Conservation (phyloP, 441 rosid genomes). For the California macrophylla region DNA sequence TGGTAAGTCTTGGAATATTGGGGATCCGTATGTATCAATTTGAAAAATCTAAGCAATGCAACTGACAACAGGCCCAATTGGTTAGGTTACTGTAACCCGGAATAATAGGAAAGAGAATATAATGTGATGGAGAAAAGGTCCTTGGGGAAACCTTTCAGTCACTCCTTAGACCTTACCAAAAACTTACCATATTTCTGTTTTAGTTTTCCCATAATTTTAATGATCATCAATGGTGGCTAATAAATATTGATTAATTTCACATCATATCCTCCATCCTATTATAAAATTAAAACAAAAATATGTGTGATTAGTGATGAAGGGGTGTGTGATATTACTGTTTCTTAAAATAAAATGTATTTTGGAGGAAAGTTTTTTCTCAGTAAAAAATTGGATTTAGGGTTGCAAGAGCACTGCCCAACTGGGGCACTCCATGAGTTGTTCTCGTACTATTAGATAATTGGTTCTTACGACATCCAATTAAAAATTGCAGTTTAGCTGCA, state of each 20-base stretch:
- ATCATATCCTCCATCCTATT: background rate
- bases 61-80: background rate
- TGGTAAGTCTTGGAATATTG: background rate
- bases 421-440: background rate
- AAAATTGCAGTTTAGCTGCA: constrained; percentile 64
- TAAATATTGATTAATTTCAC: background rate
- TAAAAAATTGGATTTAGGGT: background rate
- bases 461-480: constrained; percentile 15
- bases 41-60: background rate
- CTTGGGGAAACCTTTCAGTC: background rate
- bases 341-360: background rate
- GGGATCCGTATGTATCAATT: background rate
- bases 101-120: background rate
- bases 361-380: background rate
- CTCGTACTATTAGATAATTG: background rate
- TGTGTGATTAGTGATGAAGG: background rate
- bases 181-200: background rate
- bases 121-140: background rate
- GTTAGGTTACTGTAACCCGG: too few relatives aligned
- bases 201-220: background rate
- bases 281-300: background rate
- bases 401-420: background rate
- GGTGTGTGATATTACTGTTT: background rate
- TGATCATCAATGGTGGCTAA: background rate
- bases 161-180: background rate